These are phyloP conservation scores for Galeopsis tetrahit DNA, from an alignment of 257 asterid genomes.

Conservation along the genomic window DNA sequence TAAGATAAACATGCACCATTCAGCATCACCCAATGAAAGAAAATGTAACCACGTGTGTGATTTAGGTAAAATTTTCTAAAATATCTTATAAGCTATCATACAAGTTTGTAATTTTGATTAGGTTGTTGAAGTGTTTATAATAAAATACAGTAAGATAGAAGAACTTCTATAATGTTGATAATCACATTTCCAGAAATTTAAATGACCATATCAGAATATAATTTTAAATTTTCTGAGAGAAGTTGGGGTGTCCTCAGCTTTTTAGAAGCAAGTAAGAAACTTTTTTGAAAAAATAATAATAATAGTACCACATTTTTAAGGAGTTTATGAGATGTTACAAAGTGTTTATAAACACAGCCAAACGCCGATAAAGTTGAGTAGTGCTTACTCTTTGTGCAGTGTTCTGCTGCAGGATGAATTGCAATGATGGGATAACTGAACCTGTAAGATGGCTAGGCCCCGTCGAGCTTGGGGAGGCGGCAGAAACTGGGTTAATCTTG, in stretches of 20 bases:
- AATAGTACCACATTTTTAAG: not conserved
- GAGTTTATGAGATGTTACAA: not conserved
- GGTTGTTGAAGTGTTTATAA: not conserved
- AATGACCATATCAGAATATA: not conserved
- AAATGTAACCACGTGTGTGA: conserved; percentile 2
- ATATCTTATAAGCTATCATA: not conserved
- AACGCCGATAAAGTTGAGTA: conserved; percentile 18
- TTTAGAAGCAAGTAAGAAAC: not conserved
- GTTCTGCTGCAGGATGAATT: conserved; percentile 72
- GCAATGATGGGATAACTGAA: conserved; percentile 74
- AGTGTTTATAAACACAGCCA: not conserved
- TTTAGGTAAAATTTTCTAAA: not conserved
- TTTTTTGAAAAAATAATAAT: not conserved
- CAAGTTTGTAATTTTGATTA: not conserved
- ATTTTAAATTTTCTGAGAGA: not conserved
- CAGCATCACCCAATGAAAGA: conserved; percentile 39
- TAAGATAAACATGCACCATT: conserved; percentile 37
- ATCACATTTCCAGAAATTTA: not conserved
- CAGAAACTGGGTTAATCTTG: conserved; percentile 41
- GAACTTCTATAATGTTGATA: not conserved
- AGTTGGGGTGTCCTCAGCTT: not conserved
- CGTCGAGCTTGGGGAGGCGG: conserved; percentile 57
- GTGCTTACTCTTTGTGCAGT: conserved; percentile 66
- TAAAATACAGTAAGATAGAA: not conserved
- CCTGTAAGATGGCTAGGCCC: conserved; percentile 45